Percentiles rank a stretch among this genome's conserved stretches.
Evolutionary conservation across 1,284 basidiomycete species (phyloP).

Genomic region (Chalciporus sp.): DNA sequence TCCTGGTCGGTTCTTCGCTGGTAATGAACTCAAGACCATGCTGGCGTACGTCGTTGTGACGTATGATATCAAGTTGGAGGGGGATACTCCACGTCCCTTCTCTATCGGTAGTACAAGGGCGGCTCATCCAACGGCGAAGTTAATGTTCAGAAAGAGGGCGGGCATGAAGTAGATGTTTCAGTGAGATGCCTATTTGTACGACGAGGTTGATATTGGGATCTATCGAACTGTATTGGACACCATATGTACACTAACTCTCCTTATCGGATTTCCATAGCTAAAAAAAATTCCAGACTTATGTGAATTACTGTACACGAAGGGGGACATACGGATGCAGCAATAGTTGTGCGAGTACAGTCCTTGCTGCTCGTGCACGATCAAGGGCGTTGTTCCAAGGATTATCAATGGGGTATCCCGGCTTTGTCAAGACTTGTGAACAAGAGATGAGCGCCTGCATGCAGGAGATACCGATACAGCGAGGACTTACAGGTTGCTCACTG

Average conservation of each 20-base stretch:
- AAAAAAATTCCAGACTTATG: no score
- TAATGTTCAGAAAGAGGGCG: slow-evolving; percentile 13
- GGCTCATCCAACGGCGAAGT: slow-evolving; percentile 2
- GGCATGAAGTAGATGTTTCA: background rate
- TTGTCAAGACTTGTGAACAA: slow-evolving; percentile 74
- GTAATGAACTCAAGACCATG: no score
- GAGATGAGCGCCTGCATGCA: slow-evolving; percentile 1
- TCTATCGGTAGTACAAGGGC: background rate
- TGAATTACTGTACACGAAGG: no score
- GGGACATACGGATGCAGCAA: no score
- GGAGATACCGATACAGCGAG: background rate
- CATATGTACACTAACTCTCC: no score
- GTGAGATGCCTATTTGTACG: no score
- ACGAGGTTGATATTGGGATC: no score
- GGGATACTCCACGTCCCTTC: slow-evolving; percentile 17
- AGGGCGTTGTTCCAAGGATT: slow-evolving; percentile 97
- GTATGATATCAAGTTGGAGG: slow-evolving; percentile 32
- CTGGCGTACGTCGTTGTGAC: slow-evolving; percentile 7
- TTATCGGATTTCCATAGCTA: no score
- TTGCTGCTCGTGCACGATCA: slow-evolving; percentile 86
- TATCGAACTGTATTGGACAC: no score
- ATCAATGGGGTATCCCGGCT: slow-evolving; percentile 94
- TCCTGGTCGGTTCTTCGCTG: slow-evolving; percentile 36
- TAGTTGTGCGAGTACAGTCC: slow-evolving; percentile 87
- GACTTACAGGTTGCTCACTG: slow-evolving; percentile 93